Evolutionary conservation across 352 stramenopile genomes (phyloP), one percentile per base, ranked within the genome.

Genomic region (Phytophthora cajani): DNA sequence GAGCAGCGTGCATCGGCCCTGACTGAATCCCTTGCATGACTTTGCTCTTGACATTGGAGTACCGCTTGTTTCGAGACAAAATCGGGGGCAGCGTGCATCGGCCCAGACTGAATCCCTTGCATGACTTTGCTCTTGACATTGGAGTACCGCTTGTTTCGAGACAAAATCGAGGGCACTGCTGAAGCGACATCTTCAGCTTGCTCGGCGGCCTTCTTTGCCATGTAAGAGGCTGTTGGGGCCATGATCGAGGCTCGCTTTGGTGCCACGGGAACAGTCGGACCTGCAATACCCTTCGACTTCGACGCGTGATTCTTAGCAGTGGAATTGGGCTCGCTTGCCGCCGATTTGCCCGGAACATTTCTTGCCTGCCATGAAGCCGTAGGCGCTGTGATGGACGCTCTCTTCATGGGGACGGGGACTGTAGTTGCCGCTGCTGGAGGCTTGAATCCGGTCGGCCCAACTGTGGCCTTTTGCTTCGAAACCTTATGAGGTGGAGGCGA

Each of bases 101-200:
- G 62, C 21, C 62, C 62, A 21, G 71, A 65, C 25, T 72, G 49
- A 12, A 81, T 68, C 5, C 60, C 60, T 54, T 74, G 64, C 16
- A 75, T 64, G 10, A 88, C 78, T 23, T 87, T 90, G 60, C 77
- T 88, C 50, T 86, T 77, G n/a, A 90, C 72, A 33, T 77, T 83
- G 1, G 74, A 71, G 42, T 87, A 87, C 46, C 66, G 77, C 47
- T 80, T 86, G 46, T 73, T 85, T 30, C 72, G 68, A 19, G 47
- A 11, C 6, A 58, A 47, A 58, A 27, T 16, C 19, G 59, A 60
- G 7, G 64, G 32, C 6, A 57, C 12, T 27, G 68, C 3, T 0
- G 49, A 7, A 1, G 32, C 47, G 12, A 55, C 33, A 16, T 64
- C 64, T 5, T 74, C 63, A 8, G 57, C 17, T 23, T 60, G 40